phyloP scores from a whole-genome alignment of 768 basidiomycete species.

The Leccinum disarticulatum region DNA sequence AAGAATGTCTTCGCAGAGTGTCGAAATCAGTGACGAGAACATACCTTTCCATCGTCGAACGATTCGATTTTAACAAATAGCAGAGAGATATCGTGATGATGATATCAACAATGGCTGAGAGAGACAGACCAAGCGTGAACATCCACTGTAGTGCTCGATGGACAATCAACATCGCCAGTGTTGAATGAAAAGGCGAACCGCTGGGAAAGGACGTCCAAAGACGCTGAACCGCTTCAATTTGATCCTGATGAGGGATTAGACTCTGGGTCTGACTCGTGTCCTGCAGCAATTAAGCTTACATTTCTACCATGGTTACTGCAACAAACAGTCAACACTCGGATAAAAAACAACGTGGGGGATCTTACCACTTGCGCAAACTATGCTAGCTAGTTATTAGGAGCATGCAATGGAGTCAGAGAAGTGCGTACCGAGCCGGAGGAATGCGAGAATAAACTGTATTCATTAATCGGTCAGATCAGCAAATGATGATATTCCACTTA shows the following conservation, averaged over 20 bases:
- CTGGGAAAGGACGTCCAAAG: slow-evolving; percentile 14
- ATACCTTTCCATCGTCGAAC: slow-evolving; percentile 38
- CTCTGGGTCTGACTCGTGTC: not conserved
- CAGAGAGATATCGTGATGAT: slow-evolving; percentile 45
- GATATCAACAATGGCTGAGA: slow-evolving; percentile 47
- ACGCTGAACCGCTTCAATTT: slow-evolving; percentile 5
- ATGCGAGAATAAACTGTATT: slow-evolving; percentile 17
- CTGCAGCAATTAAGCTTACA: slow-evolving; percentile 12
- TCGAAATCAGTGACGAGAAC: not conserved
- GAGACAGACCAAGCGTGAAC: slow-evolving; percentile 45
- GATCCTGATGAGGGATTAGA: slow-evolving; percentile 12
- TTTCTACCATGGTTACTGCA: slow-evolving; percentile 23
- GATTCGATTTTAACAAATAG: slow-evolving; percentile 39
- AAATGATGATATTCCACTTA: not conserved
- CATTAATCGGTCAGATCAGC: not conserved
- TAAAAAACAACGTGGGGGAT: not conserved
- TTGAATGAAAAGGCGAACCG: slow-evolving; percentile 1
- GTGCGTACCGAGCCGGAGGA: slow-evolving; percentile 20
- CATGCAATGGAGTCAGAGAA: too few relatives aligned
- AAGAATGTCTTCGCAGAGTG: not conserved
- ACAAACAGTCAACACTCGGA: not conserved
- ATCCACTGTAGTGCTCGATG: slow-evolving; percentile 35
- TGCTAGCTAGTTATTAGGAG: not conserved
- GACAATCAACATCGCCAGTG: not conserved
- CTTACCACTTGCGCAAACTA: slow-evolving; percentile 25